Evolutionary conservation across 306 rosid genomes (phyloP).

Genomic region (Adenanthera pavonina): DNA sequence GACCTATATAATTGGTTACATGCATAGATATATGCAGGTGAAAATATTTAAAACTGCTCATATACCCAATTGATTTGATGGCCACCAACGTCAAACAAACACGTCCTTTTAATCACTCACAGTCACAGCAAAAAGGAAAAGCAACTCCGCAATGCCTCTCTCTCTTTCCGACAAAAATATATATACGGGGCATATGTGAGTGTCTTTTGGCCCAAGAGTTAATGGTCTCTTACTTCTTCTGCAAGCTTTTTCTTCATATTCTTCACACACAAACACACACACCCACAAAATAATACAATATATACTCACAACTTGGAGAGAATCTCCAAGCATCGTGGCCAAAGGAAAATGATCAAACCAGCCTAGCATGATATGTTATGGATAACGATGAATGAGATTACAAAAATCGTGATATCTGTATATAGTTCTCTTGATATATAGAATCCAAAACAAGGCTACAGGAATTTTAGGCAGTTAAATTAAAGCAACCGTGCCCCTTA

Average conservation of each 20-base stretch:
- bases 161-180: background rate
- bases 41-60: constrained; percentile 26
- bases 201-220: background rate
- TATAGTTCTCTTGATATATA: constrained; percentile 45
- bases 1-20: constrained; percentile 51
- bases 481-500: no score
- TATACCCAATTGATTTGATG: constrained; percentile 46
- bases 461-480: no score
- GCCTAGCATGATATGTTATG: constrained; percentile 55
- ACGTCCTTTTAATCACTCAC: constrained; percentile 45
- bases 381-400: constrained; percentile 47
- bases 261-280: constrained; percentile 42
- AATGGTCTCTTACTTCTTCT: constrained; percentile 53
- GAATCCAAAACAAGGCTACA: constrained; percentile 46
- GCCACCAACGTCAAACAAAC: constrained; percentile 51
- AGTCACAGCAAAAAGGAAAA: constrained; percentile 42
- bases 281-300: constrained; percentile 36
- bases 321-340: constrained; percentile 59
- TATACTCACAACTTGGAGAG: constrained; percentile 70
- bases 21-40: constrained; percentile 34
- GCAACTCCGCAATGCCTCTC: constrained; percentile 7
- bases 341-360: constrained; percentile 51
- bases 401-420: background rate
- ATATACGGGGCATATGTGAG: constrained; percentile 32
- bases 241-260: constrained; percentile 59